Base-by-base conservation (phyloP, 306 rosid species). In the Gastrolobium villosum region DNA sequence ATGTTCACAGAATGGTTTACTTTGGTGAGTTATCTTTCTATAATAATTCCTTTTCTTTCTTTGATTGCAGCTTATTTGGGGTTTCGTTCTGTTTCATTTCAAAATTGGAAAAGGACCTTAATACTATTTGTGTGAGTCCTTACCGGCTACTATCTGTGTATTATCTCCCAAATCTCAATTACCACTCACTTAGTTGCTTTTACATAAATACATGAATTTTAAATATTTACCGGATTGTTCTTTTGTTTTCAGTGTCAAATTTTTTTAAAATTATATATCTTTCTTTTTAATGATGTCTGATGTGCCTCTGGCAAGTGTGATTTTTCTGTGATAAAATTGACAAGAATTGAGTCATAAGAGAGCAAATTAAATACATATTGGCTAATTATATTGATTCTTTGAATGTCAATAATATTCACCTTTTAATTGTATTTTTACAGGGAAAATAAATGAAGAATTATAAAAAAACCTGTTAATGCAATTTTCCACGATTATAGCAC, bases 1-100 rank as follows among this genome's bases (percentile, higher is more conserved):
- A 93, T 75, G 89, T 93, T 84, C 98, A 88, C 59, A 86, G 87
- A 65, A 80, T 90, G 83, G 98, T 93, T 55, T 91, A 93, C 85
- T 89, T 86, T 69, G 98, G 98, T 93, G 78, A 81, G 98, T 79
- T 74, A n/a, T 39, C 82, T 72, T 70, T 48, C 26, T 49, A 40
- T 37, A 20, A n/a, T 52, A 11, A 31, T 15, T 61, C 10, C 30
- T 66, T 68, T 49, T 71, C 52, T 61, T 20, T 71, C 65, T 61
- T 45, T 60, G 6, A 70, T 37, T 72, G 74, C 28, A 20, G 30
- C 45, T 28, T 67, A 5, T 44, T 43, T 43, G 37, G 70, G 41
- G 32, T 37, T 39, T 66, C 53, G 34, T 43, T 54, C 34, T 65
- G 43, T 50, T 53, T 41, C 37, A 7, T n/a, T 69, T 53, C 35